phyloP scores from a whole-genome alignment of 2,329 filamentous ascomycete genomes.

The Hortaea werneckii region DNA sequence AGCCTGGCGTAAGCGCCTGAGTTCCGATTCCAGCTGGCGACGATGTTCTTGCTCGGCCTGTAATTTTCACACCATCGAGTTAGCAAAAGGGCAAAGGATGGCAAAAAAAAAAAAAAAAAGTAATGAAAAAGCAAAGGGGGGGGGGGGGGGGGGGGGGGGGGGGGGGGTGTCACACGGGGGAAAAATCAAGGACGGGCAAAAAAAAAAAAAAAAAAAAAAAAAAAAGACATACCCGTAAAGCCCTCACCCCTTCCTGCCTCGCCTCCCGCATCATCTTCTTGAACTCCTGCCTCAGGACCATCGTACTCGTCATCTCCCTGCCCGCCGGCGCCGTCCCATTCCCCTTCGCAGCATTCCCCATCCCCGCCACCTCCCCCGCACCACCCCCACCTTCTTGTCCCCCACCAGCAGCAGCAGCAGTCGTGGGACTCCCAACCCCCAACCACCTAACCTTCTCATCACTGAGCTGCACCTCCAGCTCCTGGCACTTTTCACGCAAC shows the following conservation, averaged over 20 bases:
- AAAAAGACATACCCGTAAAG: constrained; percentile 47
- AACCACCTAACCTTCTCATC: constrained; percentile 60
- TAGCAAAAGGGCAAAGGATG: too few relatives aligned
- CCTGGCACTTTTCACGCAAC: constrained; percentile 53
- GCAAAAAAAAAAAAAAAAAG: too few relatives aligned
- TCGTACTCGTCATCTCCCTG: constrained; percentile 53
- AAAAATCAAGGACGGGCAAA: not conserved
- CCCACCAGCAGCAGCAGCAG: not conserved
- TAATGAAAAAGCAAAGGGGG: too few relatives aligned
- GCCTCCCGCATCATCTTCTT: constrained; percentile 74
- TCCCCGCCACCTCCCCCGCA: constrained; percentile 24
- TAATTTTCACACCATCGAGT: not conserved
- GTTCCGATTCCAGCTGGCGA: constrained; percentile 52
- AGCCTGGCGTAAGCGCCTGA: constrained; percentile 42
- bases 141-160: not conserved
- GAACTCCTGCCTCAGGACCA: constrained; percentile 62
- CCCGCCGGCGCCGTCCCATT: constrained; percentile 1
- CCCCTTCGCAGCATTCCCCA: constrained; percentile 17
- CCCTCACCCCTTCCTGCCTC: constrained; percentile 54
- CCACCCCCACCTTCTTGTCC: not conserved
- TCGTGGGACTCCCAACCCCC: constrained; percentile 45
- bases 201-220: not conserved
- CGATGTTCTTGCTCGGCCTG: constrained; percentile 65
- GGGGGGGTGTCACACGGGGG: not conserved
- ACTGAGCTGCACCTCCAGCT: constrained; percentile 51